phyloP scores from a whole-genome alignment of 2,329 filamentous ascomycete species.

The Dryadomyces quercivorus region DNA sequence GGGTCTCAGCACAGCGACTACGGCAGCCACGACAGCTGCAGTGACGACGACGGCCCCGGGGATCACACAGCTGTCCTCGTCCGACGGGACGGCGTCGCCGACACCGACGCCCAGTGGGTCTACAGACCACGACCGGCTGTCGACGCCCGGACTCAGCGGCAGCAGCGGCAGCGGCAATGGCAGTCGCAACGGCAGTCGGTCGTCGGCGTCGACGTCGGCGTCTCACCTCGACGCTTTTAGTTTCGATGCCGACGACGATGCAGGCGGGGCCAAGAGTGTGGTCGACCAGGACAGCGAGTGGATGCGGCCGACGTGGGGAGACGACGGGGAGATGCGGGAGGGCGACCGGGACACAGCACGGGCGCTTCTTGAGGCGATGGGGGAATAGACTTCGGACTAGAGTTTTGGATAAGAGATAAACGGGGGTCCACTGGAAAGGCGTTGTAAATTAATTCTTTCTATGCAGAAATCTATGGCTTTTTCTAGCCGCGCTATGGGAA shows the following conservation, averaged over 20 bases:
- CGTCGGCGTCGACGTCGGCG: conserved; percentile 4
- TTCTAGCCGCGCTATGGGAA: too few relatives aligned
- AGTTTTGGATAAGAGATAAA: too few relatives aligned
- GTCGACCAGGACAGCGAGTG: conserved; percentile 4
- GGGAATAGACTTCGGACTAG: too few relatives aligned
- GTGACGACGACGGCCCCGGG: not conserved
- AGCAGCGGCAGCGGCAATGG: not conserved
- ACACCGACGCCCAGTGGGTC: not conserved
- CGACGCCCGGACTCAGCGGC: not conserved
- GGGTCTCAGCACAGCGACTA: too few relatives aligned
- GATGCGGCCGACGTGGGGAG: conserved; percentile 6
- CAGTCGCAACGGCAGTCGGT: not conserved
- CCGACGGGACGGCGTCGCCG: conserved; percentile 12
- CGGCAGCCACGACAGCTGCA: too few relatives aligned
- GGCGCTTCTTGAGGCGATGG: conserved; percentile 25
- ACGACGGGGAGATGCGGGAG: conserved; percentile 11
- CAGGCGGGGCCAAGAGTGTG: conserved; percentile 9
- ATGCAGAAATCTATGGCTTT: too few relatives aligned
- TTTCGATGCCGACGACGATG: not conserved
- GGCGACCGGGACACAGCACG: conserved; percentile 25
- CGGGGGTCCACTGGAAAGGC: too few relatives aligned
- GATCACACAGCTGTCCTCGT: conserved; percentile 9
- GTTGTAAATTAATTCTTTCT: not conserved
- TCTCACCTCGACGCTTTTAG: not conserved
- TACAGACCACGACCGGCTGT: not conserved